Evolutionary conservation across 2,329 filamentous ascomycete species (phyloP), one percentile per base, ranked within the genome.

Genomic region (Apiospora pterosperma): DNA sequence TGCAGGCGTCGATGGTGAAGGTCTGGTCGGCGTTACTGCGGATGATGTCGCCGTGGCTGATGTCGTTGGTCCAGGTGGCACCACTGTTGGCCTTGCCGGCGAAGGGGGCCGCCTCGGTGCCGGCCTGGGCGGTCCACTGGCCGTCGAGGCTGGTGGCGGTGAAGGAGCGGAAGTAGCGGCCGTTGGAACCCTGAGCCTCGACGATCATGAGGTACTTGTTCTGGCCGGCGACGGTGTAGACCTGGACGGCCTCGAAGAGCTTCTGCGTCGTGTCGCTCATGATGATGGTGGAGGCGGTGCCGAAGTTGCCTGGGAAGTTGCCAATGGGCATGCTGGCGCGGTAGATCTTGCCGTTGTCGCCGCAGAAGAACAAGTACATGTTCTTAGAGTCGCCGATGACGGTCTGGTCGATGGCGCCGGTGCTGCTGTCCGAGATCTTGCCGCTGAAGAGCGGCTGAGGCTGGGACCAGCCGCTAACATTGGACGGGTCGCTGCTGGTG

Each of bases 311-410:
- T 0, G 88, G 88, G 80, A 90, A 90, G 66, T 85, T 83, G 59
- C 75, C 81, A 23, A 89, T 84, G 39, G 88, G 81, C 85, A 90
- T 90, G 72, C 81, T 84, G 62, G 87, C 73, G 1, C 88, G 82
- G 77, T 90, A 90, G 72, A 91, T 87, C 59, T 83, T 84, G 74
- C 88, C 88, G 67, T 90, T 89, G 76, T 91, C 88, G 6, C 87
- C 88, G 0, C 82, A 81, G 69, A 90, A 90, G 82, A 90, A 91
- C 5, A 91, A 78, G 69, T 90, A 90, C 85, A 90, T 89, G 76
- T 84, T 83, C 11, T 72, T 75, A 71, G 75, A 75, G 74, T 90
- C 88, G 44, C 85, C 86, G 67, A 90, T 90, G 64, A 90, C 68
- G 0, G 87, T 85, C 76, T 89, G 87, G 74, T 90, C 88, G 66